Percentiles rank a stretch among this genome's conserved stretches.
Evolutionary conservation across 805 yeast species (phyloP).

Genomic region (Suhomyces pyralidae): DNA sequence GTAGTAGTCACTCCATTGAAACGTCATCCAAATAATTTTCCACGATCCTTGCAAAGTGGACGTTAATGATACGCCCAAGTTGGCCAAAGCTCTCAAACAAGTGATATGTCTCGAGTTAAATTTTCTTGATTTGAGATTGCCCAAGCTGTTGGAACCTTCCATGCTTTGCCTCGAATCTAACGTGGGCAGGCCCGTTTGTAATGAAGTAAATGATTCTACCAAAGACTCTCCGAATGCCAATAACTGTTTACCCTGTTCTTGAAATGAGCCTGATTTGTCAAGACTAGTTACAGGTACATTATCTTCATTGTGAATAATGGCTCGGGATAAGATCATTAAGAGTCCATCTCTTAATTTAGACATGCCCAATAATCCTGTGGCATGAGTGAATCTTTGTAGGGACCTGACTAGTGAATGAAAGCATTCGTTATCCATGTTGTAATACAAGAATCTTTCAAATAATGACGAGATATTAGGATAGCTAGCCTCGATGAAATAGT

Average conservation of each 20-base stretch:
- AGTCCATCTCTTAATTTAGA: slow-evolving; percentile 53
- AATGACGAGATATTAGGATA: slow-evolving; percentile 25
- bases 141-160: not conserved
- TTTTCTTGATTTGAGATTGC: slow-evolving; percentile 29
- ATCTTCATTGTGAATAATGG: slow-evolving; percentile 17
- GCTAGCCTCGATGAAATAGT: slow-evolving; percentile 27
- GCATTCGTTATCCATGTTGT: slow-evolving; percentile 65
- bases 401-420: slow-evolving; percentile 69
- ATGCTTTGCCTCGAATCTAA: not conserved
- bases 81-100: slow-evolving; percentile 74
- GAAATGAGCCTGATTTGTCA: slow-evolving; percentile 5
- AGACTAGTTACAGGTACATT: not conserved
- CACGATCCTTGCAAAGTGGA: slow-evolving; percentile 66
- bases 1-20: slow-evolving; percentile 77
- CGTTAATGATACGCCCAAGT: slow-evolving; percentile 80
- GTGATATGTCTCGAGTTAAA: slow-evolving; percentile 67
- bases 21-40: slow-evolving; percentile 54
- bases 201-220: slow-evolving; percentile 47
- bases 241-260: slow-evolving; percentile 32
- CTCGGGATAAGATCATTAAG: slow-evolving; percentile 25
- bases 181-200: not conserved
- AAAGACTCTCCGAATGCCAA: slow-evolving; percentile 49
- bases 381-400: slow-evolving; percentile 76
- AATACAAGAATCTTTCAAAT: slow-evolving; percentile 49
- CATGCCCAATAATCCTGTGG: slow-evolving; percentile 72